Evolutionary conservation across 441 rosid species (phyloP), one percentile per base, ranked within the genome.

Genomic region (Adansonia rubrostipa): DNA sequence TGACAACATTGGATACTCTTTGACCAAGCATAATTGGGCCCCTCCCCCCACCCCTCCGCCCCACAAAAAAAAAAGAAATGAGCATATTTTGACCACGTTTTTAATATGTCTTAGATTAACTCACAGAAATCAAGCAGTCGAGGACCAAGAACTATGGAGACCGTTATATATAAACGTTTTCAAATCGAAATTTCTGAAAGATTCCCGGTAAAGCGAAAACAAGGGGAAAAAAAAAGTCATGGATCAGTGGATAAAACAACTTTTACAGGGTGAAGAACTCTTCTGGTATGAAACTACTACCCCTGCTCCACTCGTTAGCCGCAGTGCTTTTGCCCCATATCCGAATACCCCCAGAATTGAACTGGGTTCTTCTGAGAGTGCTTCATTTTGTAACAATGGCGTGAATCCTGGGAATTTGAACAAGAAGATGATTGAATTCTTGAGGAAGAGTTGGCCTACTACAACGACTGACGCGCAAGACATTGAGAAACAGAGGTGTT

Each of bases 391-490:
- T 9, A 9, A 13, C 2, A 44, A 20, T 48, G 68, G 44, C n/a
- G 11, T 20, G 6, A 56, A 9, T 15, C 44, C 57, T 5, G 67
- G 50, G 36, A 69, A 56, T 33, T 24, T 69, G 75, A 77, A 58
- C 60, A 69, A 77, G 80, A 77, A 50, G 13, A 47, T 77, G 67
- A 69, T 45, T 5, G 75, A 20, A 28, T 77, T 89, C 78, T 9
- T 79, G 77, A 83, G 24, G 77, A 80, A 81, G 64, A 79, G 40
- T 64, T 71, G 77, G 77, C 47, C 75, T 0, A 42, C 42, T 0
- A 45, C 42, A 0, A 15, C 1, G 51, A n/a, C 1, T 50, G 79
- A 50, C 57, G 20, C 62, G 9, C 68, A 61, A 24, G 82, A 81
- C 36, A 15, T 45, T 1, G 86, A 75, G 10, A 74, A 73, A 54